Conservation (phyloP, 2,329 filamentous ascomycete genomes). For the Exophiala sideris region DNA sequence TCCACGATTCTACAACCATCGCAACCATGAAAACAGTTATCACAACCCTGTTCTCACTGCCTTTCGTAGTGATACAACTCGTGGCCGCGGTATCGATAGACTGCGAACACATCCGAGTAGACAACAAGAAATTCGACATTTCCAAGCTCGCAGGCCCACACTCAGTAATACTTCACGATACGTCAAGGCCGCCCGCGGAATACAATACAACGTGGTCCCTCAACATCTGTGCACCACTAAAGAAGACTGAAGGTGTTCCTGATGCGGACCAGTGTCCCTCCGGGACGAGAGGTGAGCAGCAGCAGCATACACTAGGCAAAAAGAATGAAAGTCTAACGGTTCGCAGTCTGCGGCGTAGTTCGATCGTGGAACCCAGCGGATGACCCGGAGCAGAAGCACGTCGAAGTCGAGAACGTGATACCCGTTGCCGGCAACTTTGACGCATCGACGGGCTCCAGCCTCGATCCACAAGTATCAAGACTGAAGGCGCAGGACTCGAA, state of each 20-base stretch:
- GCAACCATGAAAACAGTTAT: conserved; percentile 15
- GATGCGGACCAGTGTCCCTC: conserved; percentile 63
- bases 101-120: conserved; percentile 36
- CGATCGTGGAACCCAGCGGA: conserved; percentile 26
- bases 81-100: conserved; percentile 31
- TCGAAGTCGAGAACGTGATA: conserved; percentile 30
- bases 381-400: conserved; percentile 29
- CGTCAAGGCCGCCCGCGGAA: conserved; percentile 32
- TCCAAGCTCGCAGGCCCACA: conserved; percentile 39
- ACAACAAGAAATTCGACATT: conserved; percentile 40
- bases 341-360: conserved; percentile 26
- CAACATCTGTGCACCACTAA: conserved; percentile 69
- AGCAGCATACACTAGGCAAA: neutral
- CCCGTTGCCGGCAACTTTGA: conserved; percentile 33
- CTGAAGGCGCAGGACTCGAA: conserved; percentile 64
- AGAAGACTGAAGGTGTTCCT: conserved; percentile 55
- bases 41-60: conserved; percentile 10
- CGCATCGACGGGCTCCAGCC: conserved; percentile 46
- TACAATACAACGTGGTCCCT: conserved; percentile 78
- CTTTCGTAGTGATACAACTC: conserved; percentile 14
- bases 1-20: neutral
- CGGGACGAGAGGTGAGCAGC: conserved; percentile 61
- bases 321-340: conserved; percentile 13
- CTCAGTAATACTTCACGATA: conserved; percentile 22
- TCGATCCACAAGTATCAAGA: conserved; percentile 65